These are phyloP conservation scores for Candida coquimbonensis DNA, from an alignment of 805 yeast species.

Conservation along the genomic window DNA sequence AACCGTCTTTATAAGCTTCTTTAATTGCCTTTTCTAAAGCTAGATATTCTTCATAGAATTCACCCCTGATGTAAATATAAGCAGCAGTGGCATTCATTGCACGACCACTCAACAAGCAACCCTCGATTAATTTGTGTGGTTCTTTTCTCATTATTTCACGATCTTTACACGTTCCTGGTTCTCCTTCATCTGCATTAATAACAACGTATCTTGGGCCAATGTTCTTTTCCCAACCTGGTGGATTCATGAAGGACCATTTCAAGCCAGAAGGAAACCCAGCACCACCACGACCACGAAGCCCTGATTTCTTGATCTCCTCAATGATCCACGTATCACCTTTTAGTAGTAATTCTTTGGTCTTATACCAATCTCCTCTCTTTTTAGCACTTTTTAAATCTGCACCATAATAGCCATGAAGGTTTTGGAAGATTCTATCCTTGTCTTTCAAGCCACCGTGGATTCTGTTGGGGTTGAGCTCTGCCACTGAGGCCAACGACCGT, in stretches of 20 bases:
- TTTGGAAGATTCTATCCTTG: slow-evolving; percentile 83
- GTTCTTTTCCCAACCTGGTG: slow-evolving; percentile 92
- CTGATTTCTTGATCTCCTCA: slow-evolving; percentile 78
- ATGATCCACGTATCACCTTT: slow-evolving; percentile 90
- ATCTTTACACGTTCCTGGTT: slow-evolving; percentile 92
- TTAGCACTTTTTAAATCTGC: slow-evolving; percentile 65
- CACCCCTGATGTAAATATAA: slow-evolving; percentile 86
- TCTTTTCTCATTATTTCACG: slow-evolving; percentile 87
- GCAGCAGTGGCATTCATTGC: slow-evolving; percentile 94
- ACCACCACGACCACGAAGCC: slow-evolving; percentile 88
- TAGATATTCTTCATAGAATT: slow-evolving; percentile 76
- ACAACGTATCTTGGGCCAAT: slow-evolving; percentile 84
- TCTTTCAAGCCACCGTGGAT: slow-evolving; percentile 71
- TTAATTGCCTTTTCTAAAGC: slow-evolving; percentile 74
- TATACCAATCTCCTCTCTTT: slow-evolving; percentile 88
- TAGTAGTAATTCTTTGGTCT: slow-evolving; percentile 75
- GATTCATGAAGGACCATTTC: slow-evolving; percentile 92
- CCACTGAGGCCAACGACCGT: slow-evolving; percentile 31
- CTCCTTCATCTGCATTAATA: slow-evolving; percentile 92
- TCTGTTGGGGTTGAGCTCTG: slow-evolving; percentile 46
- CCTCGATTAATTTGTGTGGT: slow-evolving; percentile 87
- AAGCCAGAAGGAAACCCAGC: slow-evolving; percentile 91
- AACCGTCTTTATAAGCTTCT: slow-evolving; percentile 78
- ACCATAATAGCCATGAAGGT: slow-evolving; percentile 70
- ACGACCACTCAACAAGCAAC: slow-evolving; percentile 84